These are phyloP conservation scores for Cryptococcus depauperatus DNA, from an alignment of 1,284 basidiomycete genomes.

Conservation along the genomic window DNA sequence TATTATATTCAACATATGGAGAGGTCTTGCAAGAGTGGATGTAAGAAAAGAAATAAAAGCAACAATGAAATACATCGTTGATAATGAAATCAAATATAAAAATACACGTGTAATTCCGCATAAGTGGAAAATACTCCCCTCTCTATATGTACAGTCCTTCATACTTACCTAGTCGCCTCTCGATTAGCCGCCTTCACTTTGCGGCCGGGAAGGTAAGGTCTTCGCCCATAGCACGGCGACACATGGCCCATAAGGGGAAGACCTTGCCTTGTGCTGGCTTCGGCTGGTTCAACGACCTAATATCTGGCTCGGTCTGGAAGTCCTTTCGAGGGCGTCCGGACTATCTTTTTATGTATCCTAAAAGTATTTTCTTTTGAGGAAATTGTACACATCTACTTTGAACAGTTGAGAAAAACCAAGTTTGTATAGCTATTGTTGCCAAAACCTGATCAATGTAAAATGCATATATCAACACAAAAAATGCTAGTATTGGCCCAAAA, in stretches of 20 bases:
- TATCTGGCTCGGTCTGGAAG: conserved; percentile 37
- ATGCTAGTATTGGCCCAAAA: background rate
- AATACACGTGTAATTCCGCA: background rate
- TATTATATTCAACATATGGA: no score
- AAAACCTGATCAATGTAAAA: background rate
- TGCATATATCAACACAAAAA: background rate
- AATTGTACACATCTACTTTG: background rate
- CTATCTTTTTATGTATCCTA: conserved; percentile 20
- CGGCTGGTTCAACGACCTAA: conserved; percentile 37
- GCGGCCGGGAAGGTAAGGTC: conserved; percentile 26
- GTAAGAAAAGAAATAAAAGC: no score
- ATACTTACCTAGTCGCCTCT: conserved; percentile 39
- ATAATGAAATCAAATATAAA: no score
- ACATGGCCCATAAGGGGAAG: conserved; percentile 34
- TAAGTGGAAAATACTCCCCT: background rate
- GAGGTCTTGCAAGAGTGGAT: no score
- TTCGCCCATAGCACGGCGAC: conserved; percentile 43
- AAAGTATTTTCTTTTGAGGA: background rate
- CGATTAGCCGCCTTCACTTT: conserved; percentile 25
- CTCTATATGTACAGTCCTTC: background rate
- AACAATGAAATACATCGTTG: no score
- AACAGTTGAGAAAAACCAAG: background rate
- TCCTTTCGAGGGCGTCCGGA: conserved; percentile 38
- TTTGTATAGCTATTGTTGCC: background rate
- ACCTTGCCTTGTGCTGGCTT: conserved; percentile 38